Conservation (phyloP, 345 rosid species). For the Cardamine resedifolia region DNA sequence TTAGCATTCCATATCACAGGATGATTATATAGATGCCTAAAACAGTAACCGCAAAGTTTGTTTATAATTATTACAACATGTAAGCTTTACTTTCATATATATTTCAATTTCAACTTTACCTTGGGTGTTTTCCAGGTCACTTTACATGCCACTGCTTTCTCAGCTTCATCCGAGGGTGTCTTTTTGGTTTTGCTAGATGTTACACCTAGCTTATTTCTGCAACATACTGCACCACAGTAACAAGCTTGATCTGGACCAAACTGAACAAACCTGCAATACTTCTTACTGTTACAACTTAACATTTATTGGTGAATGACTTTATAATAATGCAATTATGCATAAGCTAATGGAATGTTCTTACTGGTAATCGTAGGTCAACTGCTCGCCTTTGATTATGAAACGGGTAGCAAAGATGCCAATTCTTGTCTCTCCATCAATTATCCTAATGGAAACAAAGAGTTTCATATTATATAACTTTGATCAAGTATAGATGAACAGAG, state of each 20-base stretch:
- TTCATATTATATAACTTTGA: not conserved
- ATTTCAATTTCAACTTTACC: conserved; percentile 44
- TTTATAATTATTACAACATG: not conserved
- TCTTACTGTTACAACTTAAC: conserved; percentile 43
- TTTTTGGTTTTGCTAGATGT: conserved; percentile 65
- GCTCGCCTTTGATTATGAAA: conserved; percentile 81
- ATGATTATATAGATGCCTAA: not conserved
- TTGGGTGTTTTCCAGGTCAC: conserved; percentile 58
- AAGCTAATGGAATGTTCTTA: conserved; percentile 43
- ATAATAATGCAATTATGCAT: not conserved
- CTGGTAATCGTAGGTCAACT: conserved; percentile 94
- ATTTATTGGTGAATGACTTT: not conserved
- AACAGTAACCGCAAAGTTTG: not conserved
- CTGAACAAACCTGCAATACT: conserved; percentile 89
- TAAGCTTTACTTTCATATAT: conserved; percentile 48
- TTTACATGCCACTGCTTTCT: conserved; percentile 65
- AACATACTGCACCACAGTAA: conserved; percentile 74
- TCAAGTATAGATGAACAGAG: not conserved
- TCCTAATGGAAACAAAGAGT: conserved; percentile 48
- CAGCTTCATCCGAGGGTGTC: conserved; percentile 56
- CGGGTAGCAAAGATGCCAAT: conserved; percentile 84
- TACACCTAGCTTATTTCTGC: conserved; percentile 80
- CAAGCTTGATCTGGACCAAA: conserved; percentile 99
- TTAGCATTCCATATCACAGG: not conserved
- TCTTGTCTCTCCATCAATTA: conserved; percentile 96